Evolutionary conservation across 176 grass and related monocot species (phyloP).

Genomic region (Carex scoparia): DNA sequence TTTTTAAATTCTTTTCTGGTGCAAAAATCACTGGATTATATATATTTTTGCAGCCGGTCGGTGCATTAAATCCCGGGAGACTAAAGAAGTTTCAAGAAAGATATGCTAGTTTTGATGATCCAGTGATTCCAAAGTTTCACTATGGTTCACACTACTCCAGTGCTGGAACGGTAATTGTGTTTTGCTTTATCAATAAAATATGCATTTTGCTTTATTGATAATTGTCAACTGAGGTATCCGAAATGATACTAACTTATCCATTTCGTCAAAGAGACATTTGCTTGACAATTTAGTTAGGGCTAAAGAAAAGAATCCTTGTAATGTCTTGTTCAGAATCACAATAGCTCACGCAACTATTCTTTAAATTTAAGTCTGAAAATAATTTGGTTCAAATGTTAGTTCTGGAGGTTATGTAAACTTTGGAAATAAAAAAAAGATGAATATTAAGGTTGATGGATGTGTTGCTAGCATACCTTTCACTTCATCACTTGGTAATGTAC

Average conservation of each 20-base stretch:
- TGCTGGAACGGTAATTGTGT: slow-evolving; percentile 77
- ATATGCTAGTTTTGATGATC: slow-evolving; percentile 79
- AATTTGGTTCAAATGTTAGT: not conserved
- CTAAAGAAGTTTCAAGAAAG: slow-evolving; percentile 96
- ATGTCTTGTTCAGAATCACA: not conserved
- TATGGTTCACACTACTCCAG: slow-evolving; percentile 92
- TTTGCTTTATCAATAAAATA: slow-evolving; percentile 8
- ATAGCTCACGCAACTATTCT: not conserved
- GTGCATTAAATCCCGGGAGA: slow-evolving; percentile 81
- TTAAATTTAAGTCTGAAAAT: not conserved
- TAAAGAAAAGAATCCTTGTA: not conserved
- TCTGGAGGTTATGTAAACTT: not conserved
- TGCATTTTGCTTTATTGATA: not conserved
- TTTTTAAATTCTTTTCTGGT: slow-evolving; percentile 18
- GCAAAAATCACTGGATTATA: slow-evolving; percentile 8
- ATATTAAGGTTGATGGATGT: not conserved
- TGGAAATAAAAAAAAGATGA: not conserved
- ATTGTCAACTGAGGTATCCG: not conserved
- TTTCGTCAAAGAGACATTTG: not conserved
- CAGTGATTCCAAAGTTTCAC: slow-evolving; percentile 86
- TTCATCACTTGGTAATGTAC: not conserved
- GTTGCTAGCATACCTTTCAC: not conserved
- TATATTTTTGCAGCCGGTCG: slow-evolving; percentile 79
- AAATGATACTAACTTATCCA: not conserved
- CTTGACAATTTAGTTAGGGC: not conserved